A percentile compares a stretch with the other conserved stretches of the same genome.
phyloP scores from a whole-genome alignment of 2,329 filamentous ascomycete genomes.

The Zasmidium cellare region DNA sequence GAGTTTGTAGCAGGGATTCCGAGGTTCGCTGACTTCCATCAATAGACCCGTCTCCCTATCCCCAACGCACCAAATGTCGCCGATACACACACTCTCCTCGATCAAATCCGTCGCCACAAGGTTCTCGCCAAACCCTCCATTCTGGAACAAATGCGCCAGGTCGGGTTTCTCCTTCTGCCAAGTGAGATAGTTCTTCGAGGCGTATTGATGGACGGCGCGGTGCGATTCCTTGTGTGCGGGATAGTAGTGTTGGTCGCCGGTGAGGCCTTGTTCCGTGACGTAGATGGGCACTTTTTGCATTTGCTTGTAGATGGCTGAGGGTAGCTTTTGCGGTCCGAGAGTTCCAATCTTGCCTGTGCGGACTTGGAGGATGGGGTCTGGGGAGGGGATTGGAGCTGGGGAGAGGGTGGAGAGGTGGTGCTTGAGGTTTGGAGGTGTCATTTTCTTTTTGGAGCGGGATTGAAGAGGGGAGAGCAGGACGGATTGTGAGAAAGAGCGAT shows the following conservation, averaged over 20 bases:
- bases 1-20: conserved; percentile 66
- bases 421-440: not conserved
- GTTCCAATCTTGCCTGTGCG: conserved; percentile 14
- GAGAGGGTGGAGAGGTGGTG: not conserved
- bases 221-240: conserved; percentile 62
- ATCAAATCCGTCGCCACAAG: conserved; percentile 58
- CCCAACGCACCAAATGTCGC: conserved; percentile 55
- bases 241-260: conserved; percentile 60
- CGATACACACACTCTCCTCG: conserved; percentile 64
- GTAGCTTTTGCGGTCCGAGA: not conserved
- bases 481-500: too few relatives aligned
- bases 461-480: too few relatives aligned
- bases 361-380: conserved; percentile 13
- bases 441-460: too few relatives aligned
- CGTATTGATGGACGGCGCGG: conserved; percentile 61
- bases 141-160: conserved; percentile 49
- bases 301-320: conserved; percentile 38
- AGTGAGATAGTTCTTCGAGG: conserved; percentile 55
- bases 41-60: conserved; percentile 38
- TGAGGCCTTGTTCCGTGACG: conserved; percentile 51
- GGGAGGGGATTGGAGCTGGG: conserved; percentile 4
- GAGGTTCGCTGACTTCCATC: conserved; percentile 59
- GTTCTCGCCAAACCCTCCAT: conserved; percentile 63
- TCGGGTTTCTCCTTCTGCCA: conserved; percentile 56
- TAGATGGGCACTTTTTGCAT: conserved; percentile 43